Base-by-base conservation (phyloP, 169 alveolate species). In the Cyclospora cayetanensis region DNA sequence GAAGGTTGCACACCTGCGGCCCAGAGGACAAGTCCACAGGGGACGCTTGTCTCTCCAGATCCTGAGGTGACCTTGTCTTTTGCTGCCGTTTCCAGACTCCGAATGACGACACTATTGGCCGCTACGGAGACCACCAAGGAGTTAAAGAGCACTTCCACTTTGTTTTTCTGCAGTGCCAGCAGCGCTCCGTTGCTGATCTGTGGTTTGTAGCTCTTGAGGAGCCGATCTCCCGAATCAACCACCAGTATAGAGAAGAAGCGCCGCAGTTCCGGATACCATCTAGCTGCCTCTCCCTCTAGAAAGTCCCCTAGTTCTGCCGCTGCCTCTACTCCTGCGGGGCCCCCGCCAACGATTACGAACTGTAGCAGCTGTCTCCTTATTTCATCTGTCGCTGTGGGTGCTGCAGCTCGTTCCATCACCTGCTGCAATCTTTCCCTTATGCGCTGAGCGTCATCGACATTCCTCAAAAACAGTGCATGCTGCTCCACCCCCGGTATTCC, bases 271-370 rank as follows among this genome's bases (percentile, higher is more conserved):
- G 93, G 90, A 37, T 29, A 90, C 80, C 50, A 42, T 9, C 15
- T 35, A 37, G 27, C 22, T 29, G 79, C 87, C 27, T 90, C 94
- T 27, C 12, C 9, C 20, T 41, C 68, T 37, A 92, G 27, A n/a
- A 92, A 83, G 65, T 88, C 95, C 60, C 42, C 42, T 70, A 92
- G 12, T 53, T 92, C 95, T 34, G 92, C 94, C 18, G 92, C 93
- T 4, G 70, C 66, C 55, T 92, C 95, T 39, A 92, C 95, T 20
- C 95, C 95, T 1, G 95, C 89, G 2, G 95, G 95, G 2, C 95
- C 95, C 4, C 68, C 94, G 7, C 95, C 95, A 31, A 92, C 91
- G 46, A 92, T 92, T 1, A 92, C 95, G 46, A 92, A 86, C 82
- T 90, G 94, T n/a, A 92, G 91, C 22, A 92, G 86, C 52, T 74